A percentile compares a stretch with the other conserved stretches of the same genome.
phyloP scores from a whole-genome alignment of 2,329 filamentous ascomycete genomes.

The Thermothelomyces thermophilus region DNA sequence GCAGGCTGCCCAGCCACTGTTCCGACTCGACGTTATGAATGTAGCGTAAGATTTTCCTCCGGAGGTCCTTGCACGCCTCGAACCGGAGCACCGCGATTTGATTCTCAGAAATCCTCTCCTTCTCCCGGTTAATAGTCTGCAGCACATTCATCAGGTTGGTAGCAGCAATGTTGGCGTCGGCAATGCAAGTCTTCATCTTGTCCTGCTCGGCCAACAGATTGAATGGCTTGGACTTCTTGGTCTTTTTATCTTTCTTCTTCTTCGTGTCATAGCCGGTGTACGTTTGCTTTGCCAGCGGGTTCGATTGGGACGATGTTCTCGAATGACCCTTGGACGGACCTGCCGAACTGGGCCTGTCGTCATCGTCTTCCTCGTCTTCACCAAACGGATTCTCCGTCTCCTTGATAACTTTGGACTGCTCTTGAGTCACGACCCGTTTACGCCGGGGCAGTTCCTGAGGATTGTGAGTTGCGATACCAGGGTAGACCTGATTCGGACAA shows the following conservation, averaged over 20 bases:
- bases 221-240: conserved; percentile 61
- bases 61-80: conserved; percentile 77
- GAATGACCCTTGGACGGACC: conserved; percentile 28
- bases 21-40: conserved; percentile 89
- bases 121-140: conserved; percentile 85
- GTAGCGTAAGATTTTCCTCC: conserved; percentile 80
- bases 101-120: conserved; percentile 82
- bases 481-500: not conserved
- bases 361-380: conserved; percentile 53
- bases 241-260: conserved; percentile 46
- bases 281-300: conserved; percentile 12
- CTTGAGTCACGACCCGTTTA: conserved; percentile 68
- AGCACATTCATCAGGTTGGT: conserved; percentile 84
- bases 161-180: conserved; percentile 81
- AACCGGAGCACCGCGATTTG: conserved; percentile 67
- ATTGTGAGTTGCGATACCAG: not conserved
- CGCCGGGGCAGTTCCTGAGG: conserved; percentile 53
- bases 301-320: conserved; percentile 21
- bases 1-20: conserved; percentile 81
- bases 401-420: conserved; percentile 73
- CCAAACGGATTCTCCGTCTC: conserved; percentile 72
- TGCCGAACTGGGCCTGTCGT: conserved; percentile 27
- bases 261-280: conserved; percentile 34
- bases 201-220: conserved; percentile 83
- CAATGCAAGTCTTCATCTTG: conserved; percentile 80